Percentiles rank a stretch among this genome's conserved stretches.
phyloP scores from a whole-genome alignment of 495 filamentous ascomycete genomes.

The Pyronema domesticum region DNA sequence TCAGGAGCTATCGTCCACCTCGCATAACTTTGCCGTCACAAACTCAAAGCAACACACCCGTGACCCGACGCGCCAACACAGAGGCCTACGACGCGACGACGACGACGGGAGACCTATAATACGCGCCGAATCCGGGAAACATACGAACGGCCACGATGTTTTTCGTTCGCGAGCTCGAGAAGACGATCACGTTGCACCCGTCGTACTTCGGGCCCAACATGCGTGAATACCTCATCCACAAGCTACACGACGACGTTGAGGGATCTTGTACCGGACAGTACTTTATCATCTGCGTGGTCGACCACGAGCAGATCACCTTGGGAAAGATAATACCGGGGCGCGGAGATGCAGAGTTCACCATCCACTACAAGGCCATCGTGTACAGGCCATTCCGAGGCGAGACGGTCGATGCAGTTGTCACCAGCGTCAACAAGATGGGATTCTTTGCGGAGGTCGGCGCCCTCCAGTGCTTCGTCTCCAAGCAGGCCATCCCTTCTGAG shows the following conservation, averaged over 20 bases:
- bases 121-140: not conserved
- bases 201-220: slow-evolving; percentile 90
- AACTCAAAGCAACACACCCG: not conserved
- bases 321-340: slow-evolving; percentile 79
- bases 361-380: slow-evolving; percentile 86
- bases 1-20: not conserved
- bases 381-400: slow-evolving; percentile 96
- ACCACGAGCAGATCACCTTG: slow-evolving; percentile 77
- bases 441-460: slow-evolving; percentile 88
- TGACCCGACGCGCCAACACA: not conserved
- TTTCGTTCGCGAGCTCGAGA: slow-evolving; percentile 90
- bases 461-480: slow-evolving; percentile 72
- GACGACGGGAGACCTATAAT: not conserved
- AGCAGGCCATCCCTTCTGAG: slow-evolving; percentile 76
- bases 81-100: not conserved
- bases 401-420: slow-evolving; percentile 82
- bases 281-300: slow-evolving; percentile 93
- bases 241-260: slow-evolving; percentile 80
- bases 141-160: slow-evolving; percentile 47
- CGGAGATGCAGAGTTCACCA: slow-evolving; percentile 81
- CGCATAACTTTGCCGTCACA: not conserved
- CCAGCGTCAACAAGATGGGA: slow-evolving; percentile 72
- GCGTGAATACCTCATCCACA: slow-evolving; percentile 67
- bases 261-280: slow-evolving; percentile 82
- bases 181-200: slow-evolving; percentile 79